These are phyloP conservation scores for Irpex sp. DNA, from an alignment of 1,284 basidiomycete genomes.

Conservation along the genomic window DNA sequence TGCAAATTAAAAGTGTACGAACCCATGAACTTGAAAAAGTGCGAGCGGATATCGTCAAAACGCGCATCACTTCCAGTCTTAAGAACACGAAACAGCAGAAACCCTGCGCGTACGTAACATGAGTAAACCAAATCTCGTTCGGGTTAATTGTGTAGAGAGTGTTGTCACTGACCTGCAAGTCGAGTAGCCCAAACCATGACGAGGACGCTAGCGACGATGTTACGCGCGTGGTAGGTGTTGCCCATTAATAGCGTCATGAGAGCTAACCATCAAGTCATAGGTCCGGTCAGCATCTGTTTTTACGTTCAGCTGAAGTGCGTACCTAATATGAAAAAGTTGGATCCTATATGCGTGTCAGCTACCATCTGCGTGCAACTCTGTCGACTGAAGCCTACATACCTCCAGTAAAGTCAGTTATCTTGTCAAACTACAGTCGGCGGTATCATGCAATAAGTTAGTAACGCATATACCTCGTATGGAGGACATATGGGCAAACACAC, in stretches of 20 bases:
- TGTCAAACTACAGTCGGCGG: conserved; percentile 47
- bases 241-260: conserved; percentile 48
- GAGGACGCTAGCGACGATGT: conserved; percentile 52
- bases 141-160: too few relatives aligned
- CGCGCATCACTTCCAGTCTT: conserved; percentile 61
- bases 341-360: conserved; percentile 32
- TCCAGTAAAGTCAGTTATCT: conserved; percentile 66
- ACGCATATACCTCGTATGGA: too few relatives aligned
- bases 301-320: too few relatives aligned
- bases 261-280: conserved; percentile 27
- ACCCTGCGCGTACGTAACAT: background rate
- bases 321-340: conserved; percentile 65
- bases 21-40: conserved; percentile 67
- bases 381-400: conserved; percentile 28
- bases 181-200: conserved; percentile 63
- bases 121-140: background rate
- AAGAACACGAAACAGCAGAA: conserved; percentile 52
- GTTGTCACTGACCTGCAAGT: conserved; percentile 42
- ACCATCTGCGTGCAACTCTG: background rate
- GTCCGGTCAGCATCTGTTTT: background rate
- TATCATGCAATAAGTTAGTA: background rate
- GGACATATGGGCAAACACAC: conserved; percentile 17
- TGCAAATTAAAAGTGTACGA: conserved; percentile 2
- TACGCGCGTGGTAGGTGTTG: conserved; percentile 54
- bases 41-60: conserved; percentile 61